Evolutionary conservation across 352 stramenopile species (phyloP), one percentile per base, ranked within the genome.

Genomic region (Globisporangium spiculum): DNA sequence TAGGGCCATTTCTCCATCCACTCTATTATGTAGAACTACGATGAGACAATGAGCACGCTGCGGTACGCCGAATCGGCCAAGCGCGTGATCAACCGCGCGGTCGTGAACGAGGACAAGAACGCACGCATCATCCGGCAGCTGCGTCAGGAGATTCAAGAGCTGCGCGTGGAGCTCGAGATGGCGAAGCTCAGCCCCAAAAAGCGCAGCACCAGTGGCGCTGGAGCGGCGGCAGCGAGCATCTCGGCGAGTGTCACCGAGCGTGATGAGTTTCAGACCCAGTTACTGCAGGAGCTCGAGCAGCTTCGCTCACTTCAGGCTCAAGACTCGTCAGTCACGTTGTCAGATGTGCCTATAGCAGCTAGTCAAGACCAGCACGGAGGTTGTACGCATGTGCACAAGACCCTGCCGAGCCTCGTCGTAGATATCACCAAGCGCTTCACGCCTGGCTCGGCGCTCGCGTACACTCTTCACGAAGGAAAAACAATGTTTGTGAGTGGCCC

Each of bases 101-200:
- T 92, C 1, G 80, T 94, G 34, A 94, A 95, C 46, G 88, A 95
- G 75, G 88, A 95, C 63, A 83, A 88, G 53, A 95, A 95, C 27
- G 84, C 84, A 6, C 75, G 76, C 12, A 86, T 93, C 18, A 94
- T 95, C 54, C 86, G 88, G 0, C 79, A 93, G 67, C 66, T 94
- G 44, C 84, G 84, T 1, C 72, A 94, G 50, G 84, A 95, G 71
- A 89, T 94, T 18, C 71, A 85, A 4, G 77, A 86, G 16, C 70
- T 94, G 18, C 72, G 71, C 24, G 55, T 59, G 0, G 77, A 93
- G 34, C 71, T 94, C 7, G 61, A 69, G 26, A 63, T 46, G 22
- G 73, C 73, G 8, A 76, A 82, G 20, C 66, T 63, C 14, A 79
- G 71, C 32, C 65, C 79, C 1, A 55, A 44, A 2, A 74, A 65